Percentiles rank a stretch among this genome's conserved stretches.
Conservation (phyloP, 2,329 filamentous ascomycete genomes). For the Scedosporium boydii region DNA sequence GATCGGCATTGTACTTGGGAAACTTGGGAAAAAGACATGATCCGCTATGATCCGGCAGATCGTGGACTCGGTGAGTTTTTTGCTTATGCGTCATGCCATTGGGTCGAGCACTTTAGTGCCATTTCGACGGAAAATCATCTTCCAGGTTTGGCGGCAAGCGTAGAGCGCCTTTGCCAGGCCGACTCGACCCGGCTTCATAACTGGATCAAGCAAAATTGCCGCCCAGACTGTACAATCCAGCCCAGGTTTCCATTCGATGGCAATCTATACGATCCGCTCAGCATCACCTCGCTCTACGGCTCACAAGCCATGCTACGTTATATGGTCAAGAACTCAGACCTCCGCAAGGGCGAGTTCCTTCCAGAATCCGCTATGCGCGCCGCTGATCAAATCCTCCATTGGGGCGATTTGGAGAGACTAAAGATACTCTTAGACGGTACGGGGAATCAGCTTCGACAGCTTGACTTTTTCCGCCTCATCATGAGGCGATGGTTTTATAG, state of each 20-base stretch:
- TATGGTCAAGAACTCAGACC: constrained; percentile 16
- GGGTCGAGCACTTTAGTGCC: constrained; percentile 20
- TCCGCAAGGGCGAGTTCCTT: constrained; percentile 11
- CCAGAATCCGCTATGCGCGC: constrained; percentile 11
- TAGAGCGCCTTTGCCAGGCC: constrained; percentile 15
- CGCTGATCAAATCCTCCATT: constrained; percentile 17
- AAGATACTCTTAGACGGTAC: constrained; percentile 12
- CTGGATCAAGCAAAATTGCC: constrained; percentile 21
- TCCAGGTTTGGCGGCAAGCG: constrained; percentile 8
- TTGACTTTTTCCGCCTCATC: constrained; percentile 11
- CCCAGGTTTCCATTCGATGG: constrained; percentile 20
- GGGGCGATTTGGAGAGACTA: constrained; percentile 16
- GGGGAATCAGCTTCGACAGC: constrained; percentile 13
- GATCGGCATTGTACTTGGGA: constrained; percentile 18
- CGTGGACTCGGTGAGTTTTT: constrained; percentile 17
- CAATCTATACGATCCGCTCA: constrained; percentile 23
- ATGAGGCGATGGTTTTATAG: constrained; percentile 9
- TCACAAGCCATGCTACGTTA: constrained; percentile 19
- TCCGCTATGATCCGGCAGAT: constrained; percentile 14
- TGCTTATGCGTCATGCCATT: constrained; percentile 25
- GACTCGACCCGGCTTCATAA: constrained; percentile 19
- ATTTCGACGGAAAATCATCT: constrained; percentile 11
- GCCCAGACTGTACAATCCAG: constrained; percentile 19
- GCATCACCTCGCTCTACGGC: constrained; percentile 23
- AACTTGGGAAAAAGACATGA: constrained; percentile 20